Conservation (phyloP, 2,329 filamentous ascomycete species). For the Colletotrichum simmondsii region DNA sequence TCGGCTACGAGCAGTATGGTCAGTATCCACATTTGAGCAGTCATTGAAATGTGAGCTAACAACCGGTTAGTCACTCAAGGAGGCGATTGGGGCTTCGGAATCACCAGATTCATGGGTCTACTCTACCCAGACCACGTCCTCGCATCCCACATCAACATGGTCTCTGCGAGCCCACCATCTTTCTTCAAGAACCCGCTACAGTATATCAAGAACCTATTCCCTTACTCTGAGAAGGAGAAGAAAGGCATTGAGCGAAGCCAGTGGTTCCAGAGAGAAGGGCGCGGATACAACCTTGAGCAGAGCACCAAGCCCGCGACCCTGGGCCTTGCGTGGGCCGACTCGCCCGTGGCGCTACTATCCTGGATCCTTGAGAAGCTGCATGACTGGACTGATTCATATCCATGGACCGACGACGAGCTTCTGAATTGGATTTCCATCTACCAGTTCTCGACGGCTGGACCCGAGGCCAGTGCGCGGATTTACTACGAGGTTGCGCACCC, state of each 20-base stretch:
- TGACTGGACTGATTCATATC: conserved; percentile 79
- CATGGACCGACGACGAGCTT: conserved; percentile 81
- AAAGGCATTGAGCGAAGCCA: conserved; percentile 60
- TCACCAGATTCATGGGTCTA: conserved; percentile 71
- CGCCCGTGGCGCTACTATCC: conserved; percentile 75
- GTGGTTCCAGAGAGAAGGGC: conserved; percentile 69
- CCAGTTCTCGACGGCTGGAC: conserved; percentile 75
- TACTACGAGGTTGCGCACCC: conserved; percentile 75
- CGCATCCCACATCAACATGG: conserved; percentile 71
- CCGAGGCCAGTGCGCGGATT: conserved; percentile 74
- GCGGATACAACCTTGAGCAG: conserved; percentile 70
- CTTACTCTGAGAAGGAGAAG: conserved; percentile 63
- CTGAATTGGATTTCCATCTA: conserved; percentile 81
- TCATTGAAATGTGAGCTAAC: background rate
- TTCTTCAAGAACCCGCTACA: conserved; percentile 64
- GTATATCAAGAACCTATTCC: conserved; percentile 65
- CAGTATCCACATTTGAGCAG: conserved; percentile 35
- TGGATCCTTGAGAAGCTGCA: conserved; percentile 88
- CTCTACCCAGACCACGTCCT: conserved; percentile 67
- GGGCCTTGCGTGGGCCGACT: conserved; percentile 75
- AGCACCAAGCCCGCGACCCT: conserved; percentile 79
- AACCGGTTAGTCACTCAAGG: conserved; percentile 62
- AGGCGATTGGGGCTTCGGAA: conserved; percentile 77
- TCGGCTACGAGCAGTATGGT: conserved; percentile 73
- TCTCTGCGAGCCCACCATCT: conserved; percentile 58